Evolutionary conservation across 495 filamentous ascomycete genomes (phyloP).

Genomic region (Podospora bellae-mahoneyi): DNA sequence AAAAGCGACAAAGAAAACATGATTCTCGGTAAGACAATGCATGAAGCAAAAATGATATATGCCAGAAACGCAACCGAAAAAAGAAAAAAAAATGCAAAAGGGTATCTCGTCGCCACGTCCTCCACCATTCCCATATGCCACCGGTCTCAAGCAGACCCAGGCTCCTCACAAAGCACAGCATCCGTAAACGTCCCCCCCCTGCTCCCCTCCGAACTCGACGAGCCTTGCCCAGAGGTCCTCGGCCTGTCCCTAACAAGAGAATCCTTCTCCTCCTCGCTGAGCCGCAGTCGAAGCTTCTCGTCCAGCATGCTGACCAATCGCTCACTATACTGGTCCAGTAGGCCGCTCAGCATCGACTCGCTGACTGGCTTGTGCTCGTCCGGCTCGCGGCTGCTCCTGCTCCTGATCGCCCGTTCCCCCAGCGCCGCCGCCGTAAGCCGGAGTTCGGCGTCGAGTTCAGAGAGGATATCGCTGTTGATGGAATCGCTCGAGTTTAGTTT

Average conservation of each 20-base stretch:
- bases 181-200: constrained; percentile 12
- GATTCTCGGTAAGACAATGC: not conserved
- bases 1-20: not conserved
- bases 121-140: not conserved
- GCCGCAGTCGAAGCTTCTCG: constrained; percentile 55
- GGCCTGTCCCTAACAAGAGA: constrained; percentile 26
- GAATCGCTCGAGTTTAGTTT: constrained; percentile 64
- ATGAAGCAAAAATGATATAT: not conserved
- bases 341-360: constrained; percentile 56
- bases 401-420: constrained; percentile 54
- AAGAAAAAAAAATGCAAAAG: not conserved
- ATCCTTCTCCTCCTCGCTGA: constrained; percentile 31
- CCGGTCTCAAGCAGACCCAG: constrained; percentile 2
- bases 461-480: constrained; percentile 60
- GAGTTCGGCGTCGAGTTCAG: constrained; percentile 78
- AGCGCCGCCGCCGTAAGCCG: constrained; percentile 69
- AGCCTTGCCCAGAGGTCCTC: constrained; percentile 29
- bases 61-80: not conserved
- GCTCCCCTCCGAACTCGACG: constrained; percentile 20
- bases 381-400: constrained; percentile 20
- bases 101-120: not conserved
- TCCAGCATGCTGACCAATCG: constrained; percentile 66
- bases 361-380: constrained; percentile 42
- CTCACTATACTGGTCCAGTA: constrained; percentile 71
- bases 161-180: constrained; percentile 16